phyloP scores from a whole-genome alignment of 1,284 basidiomycete genomes.

The Ceratobasidium sp. region DNA sequence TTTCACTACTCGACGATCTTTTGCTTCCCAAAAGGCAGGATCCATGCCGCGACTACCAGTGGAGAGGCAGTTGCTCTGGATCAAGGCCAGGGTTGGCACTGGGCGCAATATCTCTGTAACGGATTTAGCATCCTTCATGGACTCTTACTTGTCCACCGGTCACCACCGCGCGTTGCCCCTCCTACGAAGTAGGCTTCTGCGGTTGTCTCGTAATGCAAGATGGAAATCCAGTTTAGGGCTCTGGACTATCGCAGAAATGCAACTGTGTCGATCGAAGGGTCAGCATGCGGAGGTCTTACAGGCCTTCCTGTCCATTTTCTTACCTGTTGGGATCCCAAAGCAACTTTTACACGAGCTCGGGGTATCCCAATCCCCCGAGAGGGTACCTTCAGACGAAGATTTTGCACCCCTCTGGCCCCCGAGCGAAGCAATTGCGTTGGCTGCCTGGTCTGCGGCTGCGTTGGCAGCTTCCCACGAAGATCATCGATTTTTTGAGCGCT shows the following conservation, averaged over 20 bases:
- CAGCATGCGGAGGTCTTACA: background rate
- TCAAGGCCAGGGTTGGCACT: conserved; percentile 2
- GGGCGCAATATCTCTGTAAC: conserved; percentile 5
- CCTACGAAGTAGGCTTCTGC: background rate
- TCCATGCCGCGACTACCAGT: background rate
- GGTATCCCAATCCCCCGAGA: background rate
- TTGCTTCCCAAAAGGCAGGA: background rate
- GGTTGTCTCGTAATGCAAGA: background rate
- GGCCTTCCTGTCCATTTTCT: conserved; percentile 8
- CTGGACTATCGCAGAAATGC: conserved; percentile 29
- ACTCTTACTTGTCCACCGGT: conserved; percentile 4
- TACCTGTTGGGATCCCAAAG: conserved; percentile 15
- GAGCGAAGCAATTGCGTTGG: conserved; percentile 27
- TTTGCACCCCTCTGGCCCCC: conserved; percentile 12
- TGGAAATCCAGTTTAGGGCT: conserved; percentile 1
- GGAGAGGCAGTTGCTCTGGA: conserved; percentile 1
- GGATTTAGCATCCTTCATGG: conserved; percentile 16
- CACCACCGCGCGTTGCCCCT: conserved; percentile 12
- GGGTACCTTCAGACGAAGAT: background rate
- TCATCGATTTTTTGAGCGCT: background rate
- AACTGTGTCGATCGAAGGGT: conserved; percentile 18
- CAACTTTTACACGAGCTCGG: conserved; percentile 15
- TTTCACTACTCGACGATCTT: conserved; percentile 9
- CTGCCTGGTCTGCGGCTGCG: conserved; percentile 19
- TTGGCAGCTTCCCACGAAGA: background rate